Evolutionary conservation across 768 basidiomycete genomes (phyloP).

Genomic region (Mycena vitilis): DNA sequence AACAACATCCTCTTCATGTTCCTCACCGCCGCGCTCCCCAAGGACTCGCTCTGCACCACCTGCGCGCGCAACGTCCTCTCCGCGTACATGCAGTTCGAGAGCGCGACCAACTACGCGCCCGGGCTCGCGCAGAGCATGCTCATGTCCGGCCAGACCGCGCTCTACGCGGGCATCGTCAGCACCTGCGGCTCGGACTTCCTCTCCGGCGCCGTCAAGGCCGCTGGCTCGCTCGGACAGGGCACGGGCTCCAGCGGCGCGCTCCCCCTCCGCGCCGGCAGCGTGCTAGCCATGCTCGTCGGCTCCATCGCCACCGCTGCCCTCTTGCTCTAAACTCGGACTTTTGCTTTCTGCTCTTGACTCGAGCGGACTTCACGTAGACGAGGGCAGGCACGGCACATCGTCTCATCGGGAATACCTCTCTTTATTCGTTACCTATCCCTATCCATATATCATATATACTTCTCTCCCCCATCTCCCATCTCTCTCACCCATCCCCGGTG

Average conservation of each 20-base stretch:
- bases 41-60: slow-evolving; percentile 75
- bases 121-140: slow-evolving; percentile 76
- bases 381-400: background rate
- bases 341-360: slow-evolving; percentile 33
- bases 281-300: slow-evolving; percentile 47
- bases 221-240: slow-evolving; percentile 65
- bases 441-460: slow-evolving; percentile 3
- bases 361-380: background rate
- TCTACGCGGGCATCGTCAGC: slow-evolving; percentile 71
- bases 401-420: slow-evolving; percentile 1
- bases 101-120: slow-evolving; percentile 75
- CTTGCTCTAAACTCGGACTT: slow-evolving; percentile 32
- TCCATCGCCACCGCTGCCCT: slow-evolving; percentile 38
- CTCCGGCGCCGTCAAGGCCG: slow-evolving; percentile 72
- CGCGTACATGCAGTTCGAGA: slow-evolving; percentile 83
- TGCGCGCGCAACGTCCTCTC: slow-evolving; percentile 86
- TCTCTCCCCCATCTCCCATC: background rate
- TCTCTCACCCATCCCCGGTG: background rate
- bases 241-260: slow-evolving; percentile 41
- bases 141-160: slow-evolving; percentile 68
- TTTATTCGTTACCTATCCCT: slow-evolving; percentile 10
- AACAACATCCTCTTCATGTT: slow-evolving; percentile 87
- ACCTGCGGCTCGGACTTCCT: slow-evolving; percentile 84
- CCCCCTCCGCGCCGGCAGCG: slow-evolving; percentile 37
- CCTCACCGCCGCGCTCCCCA: slow-evolving; percentile 64